Evolutionary conservation across 495 filamentous ascomycete genomes (phyloP).

Genomic region (Evansstolkia leycettana): DNA sequence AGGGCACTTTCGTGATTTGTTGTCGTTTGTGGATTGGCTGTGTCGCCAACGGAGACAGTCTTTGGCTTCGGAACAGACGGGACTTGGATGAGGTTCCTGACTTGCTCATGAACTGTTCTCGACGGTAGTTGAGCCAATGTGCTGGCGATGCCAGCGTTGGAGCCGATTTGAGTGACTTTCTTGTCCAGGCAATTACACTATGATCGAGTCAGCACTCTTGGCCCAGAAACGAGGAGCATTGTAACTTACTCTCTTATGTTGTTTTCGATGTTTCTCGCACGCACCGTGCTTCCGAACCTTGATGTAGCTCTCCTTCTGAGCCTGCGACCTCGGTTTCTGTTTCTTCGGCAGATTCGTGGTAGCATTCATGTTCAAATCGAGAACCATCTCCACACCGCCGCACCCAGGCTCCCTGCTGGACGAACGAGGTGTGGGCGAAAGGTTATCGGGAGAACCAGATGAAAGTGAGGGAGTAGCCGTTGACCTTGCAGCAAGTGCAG

Average conservation of each 20-base stretch:
- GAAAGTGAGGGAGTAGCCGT: slow-evolving; percentile 4
- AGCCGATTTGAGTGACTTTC: slow-evolving; percentile 13
- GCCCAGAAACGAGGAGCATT: not conserved
- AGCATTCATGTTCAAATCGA: slow-evolving; percentile 38
- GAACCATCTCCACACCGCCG: slow-evolving; percentile 26
- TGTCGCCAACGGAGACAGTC: slow-evolving; percentile 10
- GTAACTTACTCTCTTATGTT: slow-evolving; percentile 32
- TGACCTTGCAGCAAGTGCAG: slow-evolving; percentile 9
- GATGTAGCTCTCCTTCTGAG: slow-evolving; percentile 37
- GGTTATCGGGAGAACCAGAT: slow-evolving; percentile 9
- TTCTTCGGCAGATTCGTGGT: slow-evolving; percentile 31
- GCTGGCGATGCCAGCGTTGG: not conserved
- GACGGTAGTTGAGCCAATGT: not conserved
- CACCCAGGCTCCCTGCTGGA: slow-evolving; percentile 5
- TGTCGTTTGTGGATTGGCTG: slow-evolving; percentile 27
- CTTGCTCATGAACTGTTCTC: no score
- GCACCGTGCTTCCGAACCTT: slow-evolving; percentile 34
- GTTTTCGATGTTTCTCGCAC: slow-evolving; percentile 36
- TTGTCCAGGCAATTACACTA: slow-evolving; percentile 37
- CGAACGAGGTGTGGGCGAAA: slow-evolving; percentile 7
- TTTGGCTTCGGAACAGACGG: not conserved
- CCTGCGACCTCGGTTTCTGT: slow-evolving; percentile 32
- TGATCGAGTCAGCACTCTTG: slow-evolving; percentile 10
- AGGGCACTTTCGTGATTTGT: slow-evolving; percentile 38
- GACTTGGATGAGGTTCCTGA: no score